phyloP scores from a whole-genome alignment of 2,329 filamentous ascomycete species.

The Xylariaceae sp. region DNA sequence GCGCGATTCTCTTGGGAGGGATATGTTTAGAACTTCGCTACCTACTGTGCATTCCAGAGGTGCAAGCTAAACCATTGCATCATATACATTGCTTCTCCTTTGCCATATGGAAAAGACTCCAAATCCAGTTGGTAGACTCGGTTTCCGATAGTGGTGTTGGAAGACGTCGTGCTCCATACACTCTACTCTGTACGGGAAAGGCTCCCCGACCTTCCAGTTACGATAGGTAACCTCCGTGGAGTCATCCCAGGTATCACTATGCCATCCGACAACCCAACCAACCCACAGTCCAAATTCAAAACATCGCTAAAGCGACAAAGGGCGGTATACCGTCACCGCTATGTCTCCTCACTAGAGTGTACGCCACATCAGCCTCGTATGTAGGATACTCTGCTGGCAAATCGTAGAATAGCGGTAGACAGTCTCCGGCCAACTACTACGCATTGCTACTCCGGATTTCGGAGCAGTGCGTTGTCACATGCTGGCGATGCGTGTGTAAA shows the following conservation, averaged over 20 bases:
- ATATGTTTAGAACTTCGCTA: not conserved
- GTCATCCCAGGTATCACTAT: not conserved
- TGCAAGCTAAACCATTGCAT: not conserved
- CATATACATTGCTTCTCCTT: not conserved
- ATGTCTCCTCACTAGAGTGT: not conserved
- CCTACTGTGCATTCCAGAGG: not conserved
- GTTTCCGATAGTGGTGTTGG: too few relatives aligned
- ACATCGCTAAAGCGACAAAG: not conserved
- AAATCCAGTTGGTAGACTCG: too few relatives aligned
- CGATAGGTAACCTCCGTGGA: not conserved
- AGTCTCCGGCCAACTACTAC: not conserved
- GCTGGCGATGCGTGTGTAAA: not conserved
- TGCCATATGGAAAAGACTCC: not conserved
- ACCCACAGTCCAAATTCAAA: not conserved
- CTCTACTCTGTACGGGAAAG: not conserved
- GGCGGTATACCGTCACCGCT: not conserved
- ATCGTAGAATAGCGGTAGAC: not conserved
- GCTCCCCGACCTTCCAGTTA: not conserved
- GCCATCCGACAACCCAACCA: not conserved
- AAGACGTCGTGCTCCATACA: too few relatives aligned
- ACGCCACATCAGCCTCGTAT: not conserved
- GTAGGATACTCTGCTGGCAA: not conserved
- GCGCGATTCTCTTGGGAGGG: not conserved
- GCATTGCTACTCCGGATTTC: not conserved
- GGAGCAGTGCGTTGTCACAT: not conserved